Base-by-base conservation (phyloP, 768 basidiomycete genomes). In the Imleria badia region DNA sequence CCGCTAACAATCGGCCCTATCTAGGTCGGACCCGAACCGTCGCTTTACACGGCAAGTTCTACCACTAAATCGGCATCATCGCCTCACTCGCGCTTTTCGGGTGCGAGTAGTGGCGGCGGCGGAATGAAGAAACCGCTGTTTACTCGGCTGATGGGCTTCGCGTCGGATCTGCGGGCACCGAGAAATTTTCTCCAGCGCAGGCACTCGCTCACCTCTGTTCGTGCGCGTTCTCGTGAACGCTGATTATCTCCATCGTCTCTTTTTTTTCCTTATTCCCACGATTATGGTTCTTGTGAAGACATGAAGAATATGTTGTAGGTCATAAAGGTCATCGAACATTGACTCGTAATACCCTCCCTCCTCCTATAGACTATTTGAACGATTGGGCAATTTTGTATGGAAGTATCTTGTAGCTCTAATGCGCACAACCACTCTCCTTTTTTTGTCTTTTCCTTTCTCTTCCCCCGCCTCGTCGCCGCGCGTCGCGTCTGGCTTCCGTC, bases 1-100 rank as follows among this genome's bases (percentile, higher is more conserved):
- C 60, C 7, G 14, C 61, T 59, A 54, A 77, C 76, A 53, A 66
- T 48, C 73, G n/a, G 15, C 5, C 43, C 41, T 54, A 54, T 60
- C 36, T 76, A 75, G 74, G 72, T 56, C 60, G 73, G 73, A 33
- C 61, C 81, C 59, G 78, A 79, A 35, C 72, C 76, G 23, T 84
- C 83, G 13, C 73, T 84, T 22, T 75, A 75, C 56, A 84, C 84
- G 26, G 78, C 81, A 43, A 83, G 81, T n/a, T 82, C 82, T 9
- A 77, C 81, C 39, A 81, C 72, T 51, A 81, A 81, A 63, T 81
- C 83, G 14, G 78, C 78, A n/a, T 78, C 75, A 41, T 79, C 82
- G 9, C 79, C 82, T 11, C 71, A 68, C 42, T 78, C 78, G 44
- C 65, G 43, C 2, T 65, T 63, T 54, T 69, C 67, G 54, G 63